Evolutionary conservation across 2,329 filamentous ascomycete species (phyloP).

Genomic region (Microascus cirrosus): DNA sequence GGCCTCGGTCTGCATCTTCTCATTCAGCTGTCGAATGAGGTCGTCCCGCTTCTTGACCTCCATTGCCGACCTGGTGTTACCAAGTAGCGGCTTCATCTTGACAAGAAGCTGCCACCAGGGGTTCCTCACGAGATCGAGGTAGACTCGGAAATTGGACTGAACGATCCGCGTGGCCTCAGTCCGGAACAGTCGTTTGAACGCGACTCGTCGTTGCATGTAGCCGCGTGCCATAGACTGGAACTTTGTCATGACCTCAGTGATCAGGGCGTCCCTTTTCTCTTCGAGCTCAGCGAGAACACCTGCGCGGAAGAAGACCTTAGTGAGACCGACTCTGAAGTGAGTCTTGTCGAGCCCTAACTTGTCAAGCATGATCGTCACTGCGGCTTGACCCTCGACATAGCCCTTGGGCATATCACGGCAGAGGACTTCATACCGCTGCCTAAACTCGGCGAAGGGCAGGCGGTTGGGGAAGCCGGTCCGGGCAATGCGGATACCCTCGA

Average conservation of each 20-base stretch:
- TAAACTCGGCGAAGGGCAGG: conserved; percentile 84
- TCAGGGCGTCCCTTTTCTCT: conserved; percentile 86
- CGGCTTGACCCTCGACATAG: conserved; percentile 82
- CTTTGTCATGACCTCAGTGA: conserved; percentile 83
- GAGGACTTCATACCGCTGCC: conserved; percentile 90
- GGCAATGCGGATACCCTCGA: conserved; percentile 97
- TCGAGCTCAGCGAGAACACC: conserved; percentile 94
- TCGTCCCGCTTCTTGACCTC: conserved; percentile 95
- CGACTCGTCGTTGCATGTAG: conserved; percentile 76
- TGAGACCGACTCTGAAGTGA: conserved; percentile 85
- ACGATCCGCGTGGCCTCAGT: conserved; percentile 92
- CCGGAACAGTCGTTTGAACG: conserved; percentile 87
- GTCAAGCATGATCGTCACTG: conserved; percentile 76
- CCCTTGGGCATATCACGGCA: conserved; percentile 81
- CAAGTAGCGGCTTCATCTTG: conserved; percentile 89
- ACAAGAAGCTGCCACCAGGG: conserved; percentile 97
- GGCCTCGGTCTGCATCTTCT: conserved; percentile 69
- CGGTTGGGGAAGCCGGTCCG: conserved; percentile 94
- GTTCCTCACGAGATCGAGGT: conserved; percentile 78
- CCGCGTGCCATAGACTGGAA: conserved; percentile 91
- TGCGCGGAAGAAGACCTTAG: conserved; percentile 95
- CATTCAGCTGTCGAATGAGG: conserved; percentile 78
- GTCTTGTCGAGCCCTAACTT: conserved; percentile 76
- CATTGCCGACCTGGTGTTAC: conserved; percentile 79
- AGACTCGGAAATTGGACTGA: conserved; percentile 86